phyloP scores from a whole-genome alignment of 768 basidiomycete genomes.

The Kwoniella dejecticola region DNA sequence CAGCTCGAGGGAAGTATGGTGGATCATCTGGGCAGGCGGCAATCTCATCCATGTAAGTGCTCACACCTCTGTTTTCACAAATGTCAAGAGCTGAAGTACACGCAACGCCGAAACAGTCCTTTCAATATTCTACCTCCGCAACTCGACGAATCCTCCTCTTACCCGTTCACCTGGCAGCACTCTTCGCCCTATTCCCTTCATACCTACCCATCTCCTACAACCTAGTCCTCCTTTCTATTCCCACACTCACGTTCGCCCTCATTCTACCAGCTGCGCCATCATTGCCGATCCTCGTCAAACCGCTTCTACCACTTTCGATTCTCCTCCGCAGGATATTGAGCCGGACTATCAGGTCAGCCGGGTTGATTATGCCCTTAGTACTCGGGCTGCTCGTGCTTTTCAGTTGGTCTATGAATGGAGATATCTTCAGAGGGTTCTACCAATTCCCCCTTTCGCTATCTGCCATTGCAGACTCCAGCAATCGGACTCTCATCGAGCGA shows the following conservation, averaged over 20 bases:
- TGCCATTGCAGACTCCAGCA: neutral
- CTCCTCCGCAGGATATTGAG: slow-evolving; percentile 13
- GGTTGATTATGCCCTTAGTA: slow-evolving; percentile 30
- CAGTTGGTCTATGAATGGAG: slow-evolving; percentile 40
- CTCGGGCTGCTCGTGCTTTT: slow-evolving; percentile 29
- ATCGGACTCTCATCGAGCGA: no score
- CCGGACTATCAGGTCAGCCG: slow-evolving; percentile 17
- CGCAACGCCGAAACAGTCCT: slow-evolving; percentile 1
- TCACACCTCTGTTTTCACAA: neutral
- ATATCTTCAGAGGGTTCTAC: slow-evolving; percentile 38
- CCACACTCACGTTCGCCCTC: slow-evolving; percentile 30
- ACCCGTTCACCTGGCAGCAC: slow-evolving; percentile 16
- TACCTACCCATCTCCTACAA: slow-evolving; percentile 10
- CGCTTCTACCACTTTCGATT: slow-evolving; percentile 27
- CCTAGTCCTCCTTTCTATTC: slow-evolving; percentile 31
- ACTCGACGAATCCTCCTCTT: slow-evolving; percentile 10
- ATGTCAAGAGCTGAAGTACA: neutral
- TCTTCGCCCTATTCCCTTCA: slow-evolving; percentile 10
- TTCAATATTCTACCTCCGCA: neutral
- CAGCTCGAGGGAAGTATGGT: slow-evolving; percentile 17
- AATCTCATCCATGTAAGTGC: slow-evolving; percentile 12
- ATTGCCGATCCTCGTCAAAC: slow-evolving; percentile 15
- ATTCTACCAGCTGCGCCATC: slow-evolving; percentile 32
- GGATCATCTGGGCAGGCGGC: slow-evolving; percentile 13
- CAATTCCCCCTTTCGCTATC: neutral